phyloP scores from a whole-genome alignment of 768 basidiomycete species.

The Mycena metata region DNA sequence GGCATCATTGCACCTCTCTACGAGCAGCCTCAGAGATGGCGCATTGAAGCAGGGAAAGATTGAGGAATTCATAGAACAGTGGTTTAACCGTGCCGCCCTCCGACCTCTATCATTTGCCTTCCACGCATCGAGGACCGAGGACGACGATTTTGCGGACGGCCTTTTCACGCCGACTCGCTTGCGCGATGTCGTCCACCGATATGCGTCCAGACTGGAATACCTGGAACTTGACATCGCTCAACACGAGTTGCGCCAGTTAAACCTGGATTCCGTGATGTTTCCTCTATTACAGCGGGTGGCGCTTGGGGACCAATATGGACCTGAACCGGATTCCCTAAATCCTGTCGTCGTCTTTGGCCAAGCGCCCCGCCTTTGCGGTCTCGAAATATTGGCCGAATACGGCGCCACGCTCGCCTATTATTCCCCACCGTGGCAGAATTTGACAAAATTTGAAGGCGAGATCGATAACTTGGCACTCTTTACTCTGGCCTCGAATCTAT shows the following conservation, averaged over 20 bases:
- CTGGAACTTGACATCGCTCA: constrained; percentile 7
- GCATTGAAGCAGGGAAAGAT: too few species aligned
- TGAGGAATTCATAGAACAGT: too few species aligned
- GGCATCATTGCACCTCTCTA: too few species aligned
- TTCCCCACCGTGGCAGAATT: neutral
- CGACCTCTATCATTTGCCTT: neutral
- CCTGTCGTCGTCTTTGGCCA: neutral
- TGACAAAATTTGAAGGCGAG: constrained; percentile 14
- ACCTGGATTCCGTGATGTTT: neutral
- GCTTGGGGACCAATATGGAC: neutral
- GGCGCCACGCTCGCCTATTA: neutral
- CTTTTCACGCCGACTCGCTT: neutral
- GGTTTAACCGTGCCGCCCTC: constrained; percentile 3
- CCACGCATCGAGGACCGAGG: too few species aligned
- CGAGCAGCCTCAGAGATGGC: too few species aligned
- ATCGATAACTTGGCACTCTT: neutral
- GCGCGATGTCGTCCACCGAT: constrained; percentile 16
- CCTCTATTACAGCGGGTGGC: constrained; percentile 8
- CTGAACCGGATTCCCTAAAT: neutral
- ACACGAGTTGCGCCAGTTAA: neutral
- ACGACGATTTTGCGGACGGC: too few species aligned
- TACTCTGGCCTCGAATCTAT: constrained; percentile 1
- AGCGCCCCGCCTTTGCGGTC: neutral
- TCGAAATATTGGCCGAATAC: neutral
- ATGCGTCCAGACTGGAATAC: neutral